phyloP scores from a whole-genome alignment of 352 stramenopile species.

The Aphanomyces cochlioides region DNA sequence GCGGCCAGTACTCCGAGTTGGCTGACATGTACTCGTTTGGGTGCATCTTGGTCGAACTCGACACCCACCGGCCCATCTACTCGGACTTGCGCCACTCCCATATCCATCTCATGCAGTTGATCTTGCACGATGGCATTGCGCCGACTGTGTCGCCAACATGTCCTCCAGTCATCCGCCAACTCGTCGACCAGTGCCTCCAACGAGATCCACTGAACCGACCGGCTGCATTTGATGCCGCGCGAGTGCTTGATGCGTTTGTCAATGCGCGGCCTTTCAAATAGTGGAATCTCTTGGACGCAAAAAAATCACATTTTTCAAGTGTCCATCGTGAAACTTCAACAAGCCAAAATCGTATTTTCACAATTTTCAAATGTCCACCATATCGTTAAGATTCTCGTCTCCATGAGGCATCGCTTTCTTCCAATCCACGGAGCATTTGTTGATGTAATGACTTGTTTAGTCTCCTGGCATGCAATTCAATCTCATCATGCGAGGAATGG shows the following conservation, averaged over 20 bases:
- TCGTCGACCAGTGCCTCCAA: conserved; percentile 2
- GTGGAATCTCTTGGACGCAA: too few species aligned
- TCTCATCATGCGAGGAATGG: too few species aligned
- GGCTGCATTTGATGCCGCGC: neutral
- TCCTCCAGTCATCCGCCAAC: neutral
- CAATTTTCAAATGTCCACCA: too few species aligned
- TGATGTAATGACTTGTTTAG: too few species aligned
- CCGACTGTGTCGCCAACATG: neutral
- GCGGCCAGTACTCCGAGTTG: neutral
- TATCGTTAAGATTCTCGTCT: too few species aligned
- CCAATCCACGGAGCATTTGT: too few species aligned
- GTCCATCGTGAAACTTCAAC: too few species aligned
- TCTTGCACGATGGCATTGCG: neutral
- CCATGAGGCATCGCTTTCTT: too few species aligned
- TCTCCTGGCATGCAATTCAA: too few species aligned
- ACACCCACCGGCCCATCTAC: conserved; percentile 17
- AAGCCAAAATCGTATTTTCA: too few species aligned
- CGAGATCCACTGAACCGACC: neutral
- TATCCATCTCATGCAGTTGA: conserved; percentile 6
- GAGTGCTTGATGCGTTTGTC: neutral
- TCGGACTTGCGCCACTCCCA: neutral
- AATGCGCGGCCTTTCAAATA: neutral
- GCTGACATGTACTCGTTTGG: conserved; percentile 30
- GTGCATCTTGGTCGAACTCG: conserved; percentile 14
- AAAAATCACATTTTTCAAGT: too few species aligned